Conservation (phyloP, 2,329 filamentous ascomycete genomes). For the Pestalotiopsis sp. region DNA sequence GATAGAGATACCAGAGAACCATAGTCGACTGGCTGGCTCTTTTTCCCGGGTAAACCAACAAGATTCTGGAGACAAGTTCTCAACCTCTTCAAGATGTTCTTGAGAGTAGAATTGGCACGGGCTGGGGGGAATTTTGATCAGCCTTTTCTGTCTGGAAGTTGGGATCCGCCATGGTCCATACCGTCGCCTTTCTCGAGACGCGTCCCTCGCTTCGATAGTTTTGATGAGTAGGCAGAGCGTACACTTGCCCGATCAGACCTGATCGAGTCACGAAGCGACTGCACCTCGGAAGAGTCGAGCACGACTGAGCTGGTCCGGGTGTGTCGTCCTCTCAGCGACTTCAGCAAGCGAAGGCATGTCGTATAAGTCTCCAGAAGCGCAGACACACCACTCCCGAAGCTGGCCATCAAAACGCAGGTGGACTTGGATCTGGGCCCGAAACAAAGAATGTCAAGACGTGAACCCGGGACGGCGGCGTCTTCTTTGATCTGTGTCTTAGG, state of each 20-base stretch:
- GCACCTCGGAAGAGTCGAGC: constrained; percentile 20
- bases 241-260: constrained; percentile 44
- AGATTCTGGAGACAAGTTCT: constrained; percentile 43
- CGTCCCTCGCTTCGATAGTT: constrained; percentile 41
- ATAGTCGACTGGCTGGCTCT: constrained; percentile 43
- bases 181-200: constrained; percentile 51
- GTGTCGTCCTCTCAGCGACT: constrained; percentile 30
- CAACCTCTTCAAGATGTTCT: constrained; percentile 44
- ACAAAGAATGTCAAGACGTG: background rate
- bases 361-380: constrained; percentile 51
- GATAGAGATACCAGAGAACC: constrained; percentile 49
- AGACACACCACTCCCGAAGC: constrained; percentile 45
- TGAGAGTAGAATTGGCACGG: constrained; percentile 40
- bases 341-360: constrained; percentile 46
- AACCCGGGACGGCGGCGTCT: no score
- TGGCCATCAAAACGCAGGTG: background rate
- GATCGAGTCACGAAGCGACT: constrained; percentile 38
- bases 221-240: constrained; percentile 43
- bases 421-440: background rate
- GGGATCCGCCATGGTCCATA: constrained; percentile 29
- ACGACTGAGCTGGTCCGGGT: background rate
- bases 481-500: no score
- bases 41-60: constrained; percentile 36
- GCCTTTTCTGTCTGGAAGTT: background rate
- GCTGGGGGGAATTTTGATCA: constrained; percentile 26